Conservation (phyloP, 1,284 basidiomycete species). For the Mycosarcoma mackinlayi region DNA sequence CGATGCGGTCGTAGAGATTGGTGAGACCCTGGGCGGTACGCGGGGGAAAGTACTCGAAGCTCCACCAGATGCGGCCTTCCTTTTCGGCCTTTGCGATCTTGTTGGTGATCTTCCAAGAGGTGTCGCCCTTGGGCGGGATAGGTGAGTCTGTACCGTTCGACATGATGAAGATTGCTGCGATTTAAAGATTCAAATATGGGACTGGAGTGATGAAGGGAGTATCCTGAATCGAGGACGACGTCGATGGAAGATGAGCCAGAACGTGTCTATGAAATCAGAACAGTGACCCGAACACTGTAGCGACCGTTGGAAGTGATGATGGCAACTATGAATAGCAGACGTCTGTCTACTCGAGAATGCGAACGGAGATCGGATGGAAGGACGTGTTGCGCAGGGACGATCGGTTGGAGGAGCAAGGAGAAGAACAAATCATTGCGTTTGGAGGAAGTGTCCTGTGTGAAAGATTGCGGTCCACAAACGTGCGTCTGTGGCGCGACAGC, state of each 20-base stretch:
- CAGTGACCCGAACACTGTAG: constrained; percentile 45
- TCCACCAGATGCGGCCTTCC: constrained; percentile 67
- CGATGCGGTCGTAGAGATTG: constrained; percentile 81
- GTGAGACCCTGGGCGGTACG: constrained; percentile 83
- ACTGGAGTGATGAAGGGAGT: constrained; percentile 34
- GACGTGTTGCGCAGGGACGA: too few species aligned
- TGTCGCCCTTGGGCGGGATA: constrained; percentile 40
- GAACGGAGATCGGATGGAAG: too few species aligned
- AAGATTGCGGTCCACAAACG: not conserved
- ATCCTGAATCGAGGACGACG: constrained; percentile 40
- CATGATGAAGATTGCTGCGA: constrained; percentile 24
- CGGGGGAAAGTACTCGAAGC: constrained; percentile 96
- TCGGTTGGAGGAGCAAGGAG: not conserved
- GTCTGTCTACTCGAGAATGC: constrained; percentile 4
- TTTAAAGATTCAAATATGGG: too few species aligned
- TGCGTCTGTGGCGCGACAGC: not conserved
- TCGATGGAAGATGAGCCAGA: constrained; percentile 8
- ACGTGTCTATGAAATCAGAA: constrained; percentile 48
- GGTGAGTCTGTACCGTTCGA: constrained; percentile 24
- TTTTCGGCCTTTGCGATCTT: constrained; percentile 67
- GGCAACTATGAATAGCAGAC: not conserved
- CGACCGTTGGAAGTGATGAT: constrained; percentile 8
- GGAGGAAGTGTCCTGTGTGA: constrained; percentile 1
- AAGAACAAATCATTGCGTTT: not conserved
- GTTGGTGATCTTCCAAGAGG: constrained; percentile 61